Conservation (phyloP, 495 filamentous ascomycete genomes). For the Neurospora sp. region DNA sequence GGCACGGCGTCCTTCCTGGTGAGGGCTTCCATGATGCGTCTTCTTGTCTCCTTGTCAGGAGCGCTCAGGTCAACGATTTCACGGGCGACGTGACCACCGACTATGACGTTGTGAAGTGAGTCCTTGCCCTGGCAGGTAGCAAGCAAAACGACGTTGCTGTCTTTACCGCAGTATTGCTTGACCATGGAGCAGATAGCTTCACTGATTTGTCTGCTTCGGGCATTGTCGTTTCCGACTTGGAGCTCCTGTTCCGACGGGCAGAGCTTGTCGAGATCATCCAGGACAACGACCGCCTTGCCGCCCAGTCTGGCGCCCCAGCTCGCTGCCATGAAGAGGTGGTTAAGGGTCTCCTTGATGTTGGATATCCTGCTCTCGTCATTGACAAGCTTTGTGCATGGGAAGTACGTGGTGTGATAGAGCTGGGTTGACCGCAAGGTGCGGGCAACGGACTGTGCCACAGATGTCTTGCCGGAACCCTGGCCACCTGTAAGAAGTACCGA, state of each 20-base stretch:
- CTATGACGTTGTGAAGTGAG: constrained; percentile 65
- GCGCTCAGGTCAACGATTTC: constrained; percentile 80
- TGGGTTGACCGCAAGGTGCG: constrained; percentile 53
- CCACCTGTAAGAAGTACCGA: constrained; percentile 84
- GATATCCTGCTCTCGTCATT: constrained; percentile 81
- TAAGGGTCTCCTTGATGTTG: constrained; percentile 80
- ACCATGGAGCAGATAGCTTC: constrained; percentile 78
- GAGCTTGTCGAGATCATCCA: constrained; percentile 87
- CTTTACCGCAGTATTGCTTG: constrained; percentile 61
- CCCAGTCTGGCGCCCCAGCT: constrained; percentile 81
- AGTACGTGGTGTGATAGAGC: constrained; percentile 70
- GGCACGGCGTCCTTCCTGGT: constrained; percentile 35
- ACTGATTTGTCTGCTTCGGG: constrained; percentile 81
- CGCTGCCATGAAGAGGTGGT: constrained; percentile 73
- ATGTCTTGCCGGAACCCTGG: constrained; percentile 81
- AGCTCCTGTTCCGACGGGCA: constrained; percentile 89
- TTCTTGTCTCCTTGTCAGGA: constrained; percentile 83
- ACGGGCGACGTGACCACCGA: constrained; percentile 69
- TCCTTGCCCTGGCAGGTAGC: constrained; percentile 93
- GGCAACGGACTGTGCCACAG: constrained; percentile 51
- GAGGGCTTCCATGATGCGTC: constrained; percentile 68
- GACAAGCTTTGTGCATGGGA: constrained; percentile 71
- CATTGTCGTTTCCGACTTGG: constrained; percentile 84
- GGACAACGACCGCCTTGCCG: constrained; percentile 69
- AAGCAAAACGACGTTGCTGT: constrained; percentile 72